A percentile compares a stretch with the other conserved stretches of the same genome.
phyloP scores from a whole-genome alignment of 1,284 basidiomycete species.

The Apiotrichum mycotoxinovorans region DNA sequence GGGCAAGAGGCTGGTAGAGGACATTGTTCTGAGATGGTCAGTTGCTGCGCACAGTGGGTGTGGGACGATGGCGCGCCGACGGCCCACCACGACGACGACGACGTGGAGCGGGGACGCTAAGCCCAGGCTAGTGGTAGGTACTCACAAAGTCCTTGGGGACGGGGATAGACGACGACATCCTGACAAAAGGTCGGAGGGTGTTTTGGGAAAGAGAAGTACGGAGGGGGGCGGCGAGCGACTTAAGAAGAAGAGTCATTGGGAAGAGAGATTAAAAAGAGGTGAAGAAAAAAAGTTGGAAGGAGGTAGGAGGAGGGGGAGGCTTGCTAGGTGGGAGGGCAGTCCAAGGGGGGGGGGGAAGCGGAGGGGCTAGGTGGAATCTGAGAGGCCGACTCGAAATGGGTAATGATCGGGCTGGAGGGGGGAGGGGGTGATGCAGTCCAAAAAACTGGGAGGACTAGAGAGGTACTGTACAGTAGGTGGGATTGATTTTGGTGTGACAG shows the following conservation, averaged over 20 bases:
- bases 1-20: conserved; percentile 79
- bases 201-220: conserved; percentile 23
- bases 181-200: conserved; percentile 28
- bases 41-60: too few species aligned
- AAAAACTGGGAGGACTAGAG: too few species aligned
- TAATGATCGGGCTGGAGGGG: too few species aligned
- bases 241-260: conserved; percentile 23
- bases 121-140: too few species aligned
- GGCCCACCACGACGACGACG: background rate
- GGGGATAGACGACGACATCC: conserved; percentile 51
- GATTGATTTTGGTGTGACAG: too few species aligned
- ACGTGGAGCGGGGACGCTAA: background rate
- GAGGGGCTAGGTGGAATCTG: background rate
- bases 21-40: conserved; percentile 70
- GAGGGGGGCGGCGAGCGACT: conserved; percentile 22
- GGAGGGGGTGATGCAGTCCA: too few species aligned
- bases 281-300: conserved; percentile 15
- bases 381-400: too few species aligned
- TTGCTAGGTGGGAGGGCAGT: background rate
- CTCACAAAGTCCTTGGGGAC: conserved; percentile 54
- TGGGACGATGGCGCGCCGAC: too few species aligned
- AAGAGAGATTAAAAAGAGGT: conserved; percentile 11
- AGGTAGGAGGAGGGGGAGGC: background rate
- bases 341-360: background rate
- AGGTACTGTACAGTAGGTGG: too few species aligned